Percentiles rank a stretch among this genome's conserved stretches.
Conservation (phyloP, 2,329 filamentous ascomycete genomes). For the Fusarium scirpi region DNA sequence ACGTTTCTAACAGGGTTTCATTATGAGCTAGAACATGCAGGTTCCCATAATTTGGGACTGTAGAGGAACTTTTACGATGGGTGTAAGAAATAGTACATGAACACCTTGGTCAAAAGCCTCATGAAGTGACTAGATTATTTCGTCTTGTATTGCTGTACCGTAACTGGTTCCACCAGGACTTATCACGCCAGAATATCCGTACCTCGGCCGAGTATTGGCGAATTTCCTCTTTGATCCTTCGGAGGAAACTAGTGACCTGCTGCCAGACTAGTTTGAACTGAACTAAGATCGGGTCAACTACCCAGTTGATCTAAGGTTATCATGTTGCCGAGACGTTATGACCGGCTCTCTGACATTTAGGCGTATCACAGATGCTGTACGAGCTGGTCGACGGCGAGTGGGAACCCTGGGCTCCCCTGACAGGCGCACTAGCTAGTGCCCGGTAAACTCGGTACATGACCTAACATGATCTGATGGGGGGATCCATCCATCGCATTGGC, state of each 20-base stretch:
- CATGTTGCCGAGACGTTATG: neutral
- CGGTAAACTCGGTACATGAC: conserved; percentile 2
- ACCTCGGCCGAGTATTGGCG: neutral
- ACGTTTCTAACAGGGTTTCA: conserved; percentile 18
- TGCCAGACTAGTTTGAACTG: neutral
- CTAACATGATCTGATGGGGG: neutral
- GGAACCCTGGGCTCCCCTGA: neutral
- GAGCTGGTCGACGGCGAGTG: neutral
- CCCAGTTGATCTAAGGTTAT: neutral
- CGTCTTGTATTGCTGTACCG: no score
- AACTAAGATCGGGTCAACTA: neutral
- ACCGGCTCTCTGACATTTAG: neutral
- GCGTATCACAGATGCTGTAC: neutral
- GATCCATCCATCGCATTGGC: neutral
- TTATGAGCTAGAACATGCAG: conserved; percentile 13
- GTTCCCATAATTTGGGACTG: neutral
- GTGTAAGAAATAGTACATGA: neutral
- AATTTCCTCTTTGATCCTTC: neutral
- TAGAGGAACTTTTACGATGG: neutral
- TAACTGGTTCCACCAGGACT: neutral
- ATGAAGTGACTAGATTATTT: neutral
- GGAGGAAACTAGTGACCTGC: neutral
- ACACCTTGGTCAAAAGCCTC: neutral
- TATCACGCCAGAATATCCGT: neutral
- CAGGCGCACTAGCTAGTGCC: neutral